Conservation (phyloP, 441 rosid species). For the Bocquillonia castaneifolia region DNA sequence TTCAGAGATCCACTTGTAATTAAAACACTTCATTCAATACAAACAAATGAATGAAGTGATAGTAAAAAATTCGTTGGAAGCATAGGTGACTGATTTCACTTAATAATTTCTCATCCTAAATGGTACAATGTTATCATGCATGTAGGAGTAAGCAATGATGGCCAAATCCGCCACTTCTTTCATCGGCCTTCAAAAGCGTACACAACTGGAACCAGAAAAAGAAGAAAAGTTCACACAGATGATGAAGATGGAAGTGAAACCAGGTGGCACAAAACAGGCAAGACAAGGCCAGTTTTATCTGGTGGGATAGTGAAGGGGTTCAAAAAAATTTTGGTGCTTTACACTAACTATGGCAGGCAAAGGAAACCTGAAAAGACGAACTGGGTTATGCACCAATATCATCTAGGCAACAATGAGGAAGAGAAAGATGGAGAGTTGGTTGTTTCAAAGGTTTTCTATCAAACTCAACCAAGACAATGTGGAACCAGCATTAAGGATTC, state of each 20-base stretch:
- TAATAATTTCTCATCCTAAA: not conserved
- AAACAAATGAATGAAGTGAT: no score
- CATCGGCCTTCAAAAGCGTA: slow-evolving; percentile 97
- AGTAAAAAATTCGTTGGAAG: not conserved
- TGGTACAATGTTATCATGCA: not conserved
- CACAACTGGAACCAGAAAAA: slow-evolving; percentile 90
- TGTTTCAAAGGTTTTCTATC: slow-evolving; percentile 83
- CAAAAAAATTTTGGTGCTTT: slow-evolving; percentile 89
- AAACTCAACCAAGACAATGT: slow-evolving; percentile 93
- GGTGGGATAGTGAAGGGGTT: slow-evolving; percentile 54
- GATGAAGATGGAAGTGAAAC: slow-evolving; percentile 85
- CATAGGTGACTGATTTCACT: not conserved
- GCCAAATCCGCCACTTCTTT: slow-evolving; percentile 91
- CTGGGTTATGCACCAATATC: slow-evolving; percentile 99
- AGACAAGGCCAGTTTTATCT: slow-evolving; percentile 65
- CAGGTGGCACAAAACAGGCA: slow-evolving; percentile 98
- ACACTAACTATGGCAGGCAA: slow-evolving; percentile 91
- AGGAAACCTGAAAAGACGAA: slow-evolving; percentile 89
- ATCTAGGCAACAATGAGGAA: slow-evolving; percentile 73
- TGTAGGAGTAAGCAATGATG: slow-evolving; percentile 82
- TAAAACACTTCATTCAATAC: no score
- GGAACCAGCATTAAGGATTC: slow-evolving; percentile 33
- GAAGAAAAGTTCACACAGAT: slow-evolving; percentile 81
- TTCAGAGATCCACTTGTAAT: no score
- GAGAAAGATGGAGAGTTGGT: slow-evolving; percentile 93